Evolutionary conservation across 2,329 filamentous ascomycete genomes (phyloP).

Genomic region (Claviceps sorghi): DNA sequence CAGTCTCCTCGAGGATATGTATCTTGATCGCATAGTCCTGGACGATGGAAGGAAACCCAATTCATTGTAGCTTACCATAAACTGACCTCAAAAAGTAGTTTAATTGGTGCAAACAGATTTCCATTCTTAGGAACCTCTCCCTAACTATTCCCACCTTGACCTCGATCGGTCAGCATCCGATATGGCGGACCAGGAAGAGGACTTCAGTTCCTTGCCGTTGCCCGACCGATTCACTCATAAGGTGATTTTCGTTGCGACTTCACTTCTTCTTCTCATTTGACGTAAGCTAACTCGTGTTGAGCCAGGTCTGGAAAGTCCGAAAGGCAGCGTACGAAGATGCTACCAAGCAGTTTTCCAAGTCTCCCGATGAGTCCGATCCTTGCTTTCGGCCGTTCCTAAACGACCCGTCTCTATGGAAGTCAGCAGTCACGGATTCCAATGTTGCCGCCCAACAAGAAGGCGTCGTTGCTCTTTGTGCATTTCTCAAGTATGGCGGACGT

Average conservation of each 20-base stretch:
- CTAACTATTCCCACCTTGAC: conserved; percentile 9
- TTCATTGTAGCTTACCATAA: conserved; percentile 13
- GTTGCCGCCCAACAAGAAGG: conserved; percentile 94
- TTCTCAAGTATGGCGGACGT: conserved; percentile 76
- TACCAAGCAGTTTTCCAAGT: conserved; percentile 69
- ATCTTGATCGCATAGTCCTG: not conserved
- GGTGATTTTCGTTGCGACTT: conserved; percentile 23
- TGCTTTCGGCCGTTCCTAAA: conserved; percentile 77
- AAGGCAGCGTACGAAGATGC: conserved; percentile 93
- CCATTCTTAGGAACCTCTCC: conserved; percentile 4
- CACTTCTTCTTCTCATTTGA: not conserved
- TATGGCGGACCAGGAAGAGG: conserved; percentile 75
- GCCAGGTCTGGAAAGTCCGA: conserved; percentile 82
- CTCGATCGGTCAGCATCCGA: conserved; percentile 10
- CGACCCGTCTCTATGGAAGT: conserved; percentile 80
- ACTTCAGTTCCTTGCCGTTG: conserved; percentile 65
- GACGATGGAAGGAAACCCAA: conserved; percentile 12
- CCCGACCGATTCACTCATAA: conserved; percentile 76
- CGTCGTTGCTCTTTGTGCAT: conserved; percentile 73
- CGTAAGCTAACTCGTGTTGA: conserved; percentile 5
- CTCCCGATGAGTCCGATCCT: conserved; percentile 72
- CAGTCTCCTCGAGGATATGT: not conserved
- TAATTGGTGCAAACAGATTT: conserved; percentile 9
- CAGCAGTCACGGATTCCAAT: conserved; percentile 83
- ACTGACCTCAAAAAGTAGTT: conserved; percentile 19